Evolutionary conservation across 176 grass and related monocot species (phyloP), one percentile per base, ranked within the genome.

Genomic region (Cymbopogon citratus): DNA sequence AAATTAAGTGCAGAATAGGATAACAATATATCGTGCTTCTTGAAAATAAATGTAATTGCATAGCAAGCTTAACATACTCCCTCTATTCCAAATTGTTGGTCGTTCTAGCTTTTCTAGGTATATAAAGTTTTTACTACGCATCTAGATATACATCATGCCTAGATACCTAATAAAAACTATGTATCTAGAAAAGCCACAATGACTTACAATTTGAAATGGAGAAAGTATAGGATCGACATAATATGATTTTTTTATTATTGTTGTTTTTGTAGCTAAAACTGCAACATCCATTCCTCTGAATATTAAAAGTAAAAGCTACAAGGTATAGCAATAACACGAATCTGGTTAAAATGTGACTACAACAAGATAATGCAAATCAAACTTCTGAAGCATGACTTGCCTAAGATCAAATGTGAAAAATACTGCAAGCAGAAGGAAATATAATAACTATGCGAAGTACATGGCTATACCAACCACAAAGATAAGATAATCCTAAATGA

Each of bases 31-130:
- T 24, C 1, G 7, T n/a, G 13, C 16, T 84, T 67, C 24, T 29
- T 76, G 24, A 67, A 67, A 78, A 88, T n/a, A 78, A 56, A 83
- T 45, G 29, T 29, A 67, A 66, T 67, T 66, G 12, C 9, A 78
- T 36, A 40, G 54, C 28, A 84, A 41, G 21, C 66, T 0, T 31
- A 28, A 71, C 15, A 77, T 19, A 70, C 24, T 23, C 48, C 45
- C 45, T 48, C 12, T 52, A 1, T 54, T 54, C 7, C 49, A 51
- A 51, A 51, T 2, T 51, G 16, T 19, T 19, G 19, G 48, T 18
- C 1, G 1, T 52, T 52, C 15, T 19, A 21, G 18, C 49, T 54
- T 54, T 54, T 54, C 19, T 21, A 19, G 6, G 18, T 54, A 54
- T 19, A 54, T 54, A n/a, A n/a, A 54, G 49, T 54, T 54, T 54